Evolutionary conservation across 257 asterid genomes (phyloP).

Genomic region (Nicotiana tomentosiformis): DNA sequence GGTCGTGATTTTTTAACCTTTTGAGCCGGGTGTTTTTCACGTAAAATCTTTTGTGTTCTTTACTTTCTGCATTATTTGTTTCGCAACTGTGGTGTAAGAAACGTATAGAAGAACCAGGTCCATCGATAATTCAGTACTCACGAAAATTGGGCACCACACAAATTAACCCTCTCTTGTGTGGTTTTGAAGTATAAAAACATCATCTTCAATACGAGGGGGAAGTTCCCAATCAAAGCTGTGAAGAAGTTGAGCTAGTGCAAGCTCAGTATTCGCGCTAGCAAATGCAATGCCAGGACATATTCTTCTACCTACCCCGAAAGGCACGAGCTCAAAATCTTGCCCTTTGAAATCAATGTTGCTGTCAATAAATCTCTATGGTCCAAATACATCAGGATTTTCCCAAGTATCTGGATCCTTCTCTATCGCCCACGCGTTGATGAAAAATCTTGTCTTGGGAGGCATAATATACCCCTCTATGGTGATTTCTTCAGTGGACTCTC

Average conservation of each 20-base stretch:
- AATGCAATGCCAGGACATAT: conserved; percentile 51
- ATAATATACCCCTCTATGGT: conserved; percentile 29
- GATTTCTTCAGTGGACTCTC: conserved; percentile 42
- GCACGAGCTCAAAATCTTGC: not conserved
- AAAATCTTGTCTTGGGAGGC: conserved; percentile 40
- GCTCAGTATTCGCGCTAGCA: conserved; percentile 38
- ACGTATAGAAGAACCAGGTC: no score
- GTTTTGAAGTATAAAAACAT: no score
- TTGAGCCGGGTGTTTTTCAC: no score
- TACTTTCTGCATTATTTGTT: no score
- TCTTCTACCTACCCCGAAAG: conserved; percentile 56
- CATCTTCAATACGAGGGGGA: conserved; percentile 27
- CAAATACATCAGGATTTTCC: conserved; percentile 35
- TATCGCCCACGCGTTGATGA: conserved; percentile 53
- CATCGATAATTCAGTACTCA: no score
- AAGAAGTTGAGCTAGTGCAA: conserved; percentile 60
- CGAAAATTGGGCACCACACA: no score
- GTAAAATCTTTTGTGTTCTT: no score
- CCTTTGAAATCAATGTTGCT: conserved; percentile 23
- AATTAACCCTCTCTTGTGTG: no score
- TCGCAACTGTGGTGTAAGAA: no score
- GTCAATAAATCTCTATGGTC: conserved; percentile 44
- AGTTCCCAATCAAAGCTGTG: conserved; percentile 57
- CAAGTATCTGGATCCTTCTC: conserved; percentile 50
- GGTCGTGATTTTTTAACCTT: no score